These are phyloP conservation scores for Neofusicoccum parvum DNA, from an alignment of 2,329 filamentous ascomycete species.

Conservation along the genomic window DNA sequence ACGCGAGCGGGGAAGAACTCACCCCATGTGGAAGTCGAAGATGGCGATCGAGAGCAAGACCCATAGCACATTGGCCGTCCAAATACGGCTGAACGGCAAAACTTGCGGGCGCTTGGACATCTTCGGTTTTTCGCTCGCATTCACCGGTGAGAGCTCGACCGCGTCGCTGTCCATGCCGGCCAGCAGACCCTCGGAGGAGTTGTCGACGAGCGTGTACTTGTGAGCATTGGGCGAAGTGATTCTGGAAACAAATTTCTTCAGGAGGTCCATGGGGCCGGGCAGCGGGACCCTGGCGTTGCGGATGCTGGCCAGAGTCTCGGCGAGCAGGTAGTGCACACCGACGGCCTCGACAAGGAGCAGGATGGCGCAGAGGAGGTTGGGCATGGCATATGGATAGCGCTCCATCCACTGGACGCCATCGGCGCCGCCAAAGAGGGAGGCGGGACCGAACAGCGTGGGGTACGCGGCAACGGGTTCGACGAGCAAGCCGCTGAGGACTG, in stretches of 20 bases:
- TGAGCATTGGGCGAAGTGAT: conserved; percentile 8
- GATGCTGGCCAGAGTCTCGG: conserved; percentile 50
- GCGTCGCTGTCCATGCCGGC: conserved; percentile 31
- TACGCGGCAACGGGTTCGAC: conserved; percentile 62
- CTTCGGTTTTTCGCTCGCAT: conserved; percentile 32
- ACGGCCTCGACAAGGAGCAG: conserved; percentile 57
- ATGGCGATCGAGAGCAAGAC: conserved; percentile 66
- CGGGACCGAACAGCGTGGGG: conserved; percentile 60
- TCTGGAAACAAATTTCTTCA: conserved; percentile 10
- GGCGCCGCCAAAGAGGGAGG: conserved; percentile 55
- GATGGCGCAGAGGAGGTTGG: conserved; percentile 62
- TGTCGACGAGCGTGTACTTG: conserved; percentile 18
- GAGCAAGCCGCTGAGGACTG: conserved; percentile 64
- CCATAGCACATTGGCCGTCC: conserved; percentile 57
- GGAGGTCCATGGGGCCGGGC: neutral
- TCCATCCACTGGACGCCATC: conserved; percentile 62
- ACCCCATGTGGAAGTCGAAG: conserved; percentile 69
- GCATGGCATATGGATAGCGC: conserved; percentile 64
- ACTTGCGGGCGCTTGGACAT: conserved; percentile 43
- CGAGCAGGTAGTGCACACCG: conserved; percentile 60
- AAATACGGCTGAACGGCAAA: conserved; percentile 53
- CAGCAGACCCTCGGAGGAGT: conserved; percentile 23
- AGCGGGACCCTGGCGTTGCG: conserved; percentile 5
- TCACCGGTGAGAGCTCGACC: conserved; percentile 34
- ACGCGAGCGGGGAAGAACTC: neutral